phyloP scores from a whole-genome alignment of 176 grass and related monocot genomes.

The Guadua angustifolia region DNA sequence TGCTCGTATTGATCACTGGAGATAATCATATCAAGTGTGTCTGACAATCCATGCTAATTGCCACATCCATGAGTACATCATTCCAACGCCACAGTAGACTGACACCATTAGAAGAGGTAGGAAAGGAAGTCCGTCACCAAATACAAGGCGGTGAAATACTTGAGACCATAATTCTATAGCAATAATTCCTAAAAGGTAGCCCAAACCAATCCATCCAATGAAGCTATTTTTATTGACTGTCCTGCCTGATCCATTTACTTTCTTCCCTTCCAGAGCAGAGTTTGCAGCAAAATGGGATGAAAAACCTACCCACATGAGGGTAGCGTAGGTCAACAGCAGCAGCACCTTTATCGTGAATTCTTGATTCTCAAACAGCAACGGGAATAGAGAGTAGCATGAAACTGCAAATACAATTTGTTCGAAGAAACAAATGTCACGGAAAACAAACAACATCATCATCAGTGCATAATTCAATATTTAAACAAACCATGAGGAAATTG shows the following conservation, averaged over 20 bases:
- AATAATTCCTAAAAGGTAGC: slow-evolving; percentile 62
- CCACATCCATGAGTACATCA: slow-evolving; percentile 94
- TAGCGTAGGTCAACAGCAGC: slow-evolving; percentile 59
- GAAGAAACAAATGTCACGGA: slow-evolving; percentile 18
- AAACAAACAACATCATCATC: slow-evolving; percentile 25
- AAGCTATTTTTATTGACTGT: slow-evolving; percentile 45
- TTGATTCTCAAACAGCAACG: slow-evolving; percentile 75
- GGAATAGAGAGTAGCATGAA: slow-evolving; percentile 89
- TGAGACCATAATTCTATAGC: slow-evolving; percentile 70
- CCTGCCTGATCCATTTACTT: slow-evolving; percentile 28
- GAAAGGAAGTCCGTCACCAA: slow-evolving; percentile 73
- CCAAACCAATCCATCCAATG: slow-evolving; percentile 59
- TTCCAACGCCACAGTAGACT: slow-evolving; percentile 65
- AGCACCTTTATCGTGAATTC: slow-evolving; percentile 82
- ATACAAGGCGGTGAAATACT: slow-evolving; percentile 66
- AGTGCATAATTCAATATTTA: slow-evolving; percentile 11
- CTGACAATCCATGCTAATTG: slow-evolving; percentile 67
- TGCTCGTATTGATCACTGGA: neutral
- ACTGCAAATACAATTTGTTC: slow-evolving; percentile 59
- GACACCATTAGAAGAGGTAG: slow-evolving; percentile 84
- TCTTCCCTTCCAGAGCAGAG: slow-evolving; percentile 23
- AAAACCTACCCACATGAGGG: slow-evolving; percentile 78
- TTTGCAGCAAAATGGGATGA: slow-evolving; percentile 56
- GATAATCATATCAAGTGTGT: slow-evolving; percentile 49
- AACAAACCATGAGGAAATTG: neutral